Evolutionary conservation across 106 monocot species (phyloP).

Genomic region (Platanthera guangdongensis): DNA sequence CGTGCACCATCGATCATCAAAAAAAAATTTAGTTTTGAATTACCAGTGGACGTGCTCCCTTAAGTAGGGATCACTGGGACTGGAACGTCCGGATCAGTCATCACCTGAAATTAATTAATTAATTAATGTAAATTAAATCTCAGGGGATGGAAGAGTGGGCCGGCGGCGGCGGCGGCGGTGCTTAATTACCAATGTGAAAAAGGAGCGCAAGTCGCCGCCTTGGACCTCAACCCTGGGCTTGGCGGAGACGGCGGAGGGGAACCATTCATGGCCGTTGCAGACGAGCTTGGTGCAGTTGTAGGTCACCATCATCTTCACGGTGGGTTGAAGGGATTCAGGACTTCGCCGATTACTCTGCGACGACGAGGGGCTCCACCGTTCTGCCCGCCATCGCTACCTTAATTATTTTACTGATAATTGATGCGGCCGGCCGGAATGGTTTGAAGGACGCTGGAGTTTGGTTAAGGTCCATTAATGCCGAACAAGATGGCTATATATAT

Average conservation of each 20-base stretch:
- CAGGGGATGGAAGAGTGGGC: too few relatives aligned
- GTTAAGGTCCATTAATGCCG: too few relatives aligned
- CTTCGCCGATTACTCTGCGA: conserved; percentile 87
- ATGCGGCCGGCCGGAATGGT: too few relatives aligned
- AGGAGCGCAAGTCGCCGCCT: conserved; percentile 71
- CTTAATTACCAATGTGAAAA: conserved; percentile 67
- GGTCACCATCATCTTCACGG: conserved; percentile 56
- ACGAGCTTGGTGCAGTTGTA: conserved; percentile 73
- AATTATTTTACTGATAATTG: too few relatives aligned
- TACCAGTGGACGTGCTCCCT: conserved; percentile 93
- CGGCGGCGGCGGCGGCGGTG: too few relatives aligned
- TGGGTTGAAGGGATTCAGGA: conserved; percentile 59
- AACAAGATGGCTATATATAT: too few relatives aligned
- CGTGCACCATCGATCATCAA: too few relatives aligned
- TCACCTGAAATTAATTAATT: conserved; percentile 26
- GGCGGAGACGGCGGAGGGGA: conserved; percentile 42
- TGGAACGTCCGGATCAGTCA: conserved; percentile 83
- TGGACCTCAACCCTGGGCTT: conserved; percentile 77
- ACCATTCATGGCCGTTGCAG: conserved; percentile 83
- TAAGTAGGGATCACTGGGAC: conserved; percentile 83
- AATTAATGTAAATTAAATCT: too few relatives aligned
- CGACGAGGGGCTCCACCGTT: conserved; percentile 54
- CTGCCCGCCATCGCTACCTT: conserved; percentile 29
- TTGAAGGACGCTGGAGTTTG: too few relatives aligned
- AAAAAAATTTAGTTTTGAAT: neutral